Conservation (phyloP, 495 filamentous ascomycete genomes). For the Penicillium psychrofluorescens region DNA sequence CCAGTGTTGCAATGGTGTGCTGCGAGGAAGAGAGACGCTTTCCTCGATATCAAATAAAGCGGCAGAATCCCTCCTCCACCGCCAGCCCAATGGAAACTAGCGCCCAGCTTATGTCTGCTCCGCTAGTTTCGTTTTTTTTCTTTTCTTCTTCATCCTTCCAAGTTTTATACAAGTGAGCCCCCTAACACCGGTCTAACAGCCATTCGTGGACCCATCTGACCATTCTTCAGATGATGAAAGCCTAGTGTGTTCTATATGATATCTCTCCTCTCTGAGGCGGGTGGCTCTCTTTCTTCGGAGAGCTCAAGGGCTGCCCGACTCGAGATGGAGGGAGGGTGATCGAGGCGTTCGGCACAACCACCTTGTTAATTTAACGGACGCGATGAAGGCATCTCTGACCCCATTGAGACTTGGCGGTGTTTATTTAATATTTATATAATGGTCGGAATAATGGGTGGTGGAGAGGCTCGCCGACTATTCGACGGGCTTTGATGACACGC, state of each 20-base stretch:
- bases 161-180: conserved; percentile 87
- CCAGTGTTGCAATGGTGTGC: no score
- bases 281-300: conserved; percentile 77
- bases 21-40: no score
- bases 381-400: conserved; percentile 97
- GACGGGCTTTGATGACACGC: neutral
- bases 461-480: no score
- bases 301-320: conserved; percentile 84
- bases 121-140: conserved; percentile 25
- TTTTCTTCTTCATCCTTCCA: conserved; percentile 88
- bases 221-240: conserved; percentile 89
- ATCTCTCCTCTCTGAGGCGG: conserved; percentile 56
- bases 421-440: neutral
- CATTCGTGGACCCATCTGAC: conserved; percentile 32
- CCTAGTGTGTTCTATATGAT: conserved; percentile 91
- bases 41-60: neutral
- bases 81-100: conserved; percentile 24
- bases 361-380: conserved; percentile 96
- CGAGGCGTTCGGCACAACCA: conserved; percentile 98
- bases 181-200: conserved; percentile 1
- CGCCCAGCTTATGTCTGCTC: conserved; percentile 12
- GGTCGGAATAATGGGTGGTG: no score
- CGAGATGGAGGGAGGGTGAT: conserved; percentile 72
- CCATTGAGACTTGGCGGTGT: conserved; percentile 37
- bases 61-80: neutral